phyloP scores from a whole-genome alignment of 352 stramenopile genomes.

The Phytophthora hibernalis region DNA sequence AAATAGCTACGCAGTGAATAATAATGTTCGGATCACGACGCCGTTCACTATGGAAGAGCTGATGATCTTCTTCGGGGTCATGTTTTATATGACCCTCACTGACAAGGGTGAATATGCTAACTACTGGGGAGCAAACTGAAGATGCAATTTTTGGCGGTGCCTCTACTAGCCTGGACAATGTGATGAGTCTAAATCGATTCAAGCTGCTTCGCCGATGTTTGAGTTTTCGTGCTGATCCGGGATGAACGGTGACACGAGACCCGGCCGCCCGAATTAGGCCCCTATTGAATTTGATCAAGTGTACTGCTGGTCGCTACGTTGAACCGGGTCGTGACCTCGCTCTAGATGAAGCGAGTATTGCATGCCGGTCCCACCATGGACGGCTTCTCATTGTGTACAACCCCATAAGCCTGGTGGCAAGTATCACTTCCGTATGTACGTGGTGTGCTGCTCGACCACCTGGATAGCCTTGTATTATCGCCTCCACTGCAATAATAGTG shows the following conservation, averaged over 20 bases:
- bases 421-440: constrained; percentile 42
- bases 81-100: too few relatives aligned
- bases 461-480: constrained; percentile 34
- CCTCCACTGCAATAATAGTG: constrained; percentile 27
- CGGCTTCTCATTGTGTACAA: constrained; percentile 16
- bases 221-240: too few relatives aligned
- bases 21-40: too few relatives aligned
- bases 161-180: background rate
- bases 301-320: constrained; percentile 23
- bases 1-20: too few relatives aligned
- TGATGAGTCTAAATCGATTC: too few relatives aligned
- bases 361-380: constrained; percentile 1
- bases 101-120: constrained; percentile 1
- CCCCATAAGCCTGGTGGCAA: constrained; percentile 27
- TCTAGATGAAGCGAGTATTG: constrained; percentile 6
- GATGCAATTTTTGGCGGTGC: constrained; percentile 11
- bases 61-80: too few relatives aligned
- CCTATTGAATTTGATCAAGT: too few relatives aligned
- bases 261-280: too few relatives aligned
- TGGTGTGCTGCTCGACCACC: constrained; percentile 32
- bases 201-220: too few relatives aligned
- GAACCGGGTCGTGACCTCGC: constrained; percentile 10
- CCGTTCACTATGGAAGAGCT: too few relatives aligned
- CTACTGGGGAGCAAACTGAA: constrained; percentile 17
- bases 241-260: too few relatives aligned